Base-by-base conservation (phyloP, 345 rosid species). In the Salix suchowensis region DNA sequence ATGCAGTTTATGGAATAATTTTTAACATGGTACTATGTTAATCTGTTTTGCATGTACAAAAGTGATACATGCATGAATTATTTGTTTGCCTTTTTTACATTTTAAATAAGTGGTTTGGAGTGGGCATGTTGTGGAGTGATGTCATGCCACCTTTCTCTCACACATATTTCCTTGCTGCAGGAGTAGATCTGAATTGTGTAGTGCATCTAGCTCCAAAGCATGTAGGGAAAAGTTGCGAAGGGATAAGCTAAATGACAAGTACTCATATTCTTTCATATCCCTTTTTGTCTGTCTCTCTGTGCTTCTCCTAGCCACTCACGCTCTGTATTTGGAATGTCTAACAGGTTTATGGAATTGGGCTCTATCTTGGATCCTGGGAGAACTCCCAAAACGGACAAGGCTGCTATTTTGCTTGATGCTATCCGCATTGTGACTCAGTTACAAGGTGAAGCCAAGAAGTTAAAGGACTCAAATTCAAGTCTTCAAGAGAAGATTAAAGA, bases 151-250 rank as follows among this genome's bases (percentile, higher is more conserved):
- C 65, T 28, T 62, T 72, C 42, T 62, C 76, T 84, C 84, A 89
- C 91, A 88, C 81, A 70, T 70, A 82, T 92, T 72, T 89, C 73
- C 87, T 88, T 77, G 67, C 69, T 81, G 71, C 78, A 81, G 84
- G 76, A 78, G 78, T 65, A 77, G 84, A 74, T 52, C 78, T 69
- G 84, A 81, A 55, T 68, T 92, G 23, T 89, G 89, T 73, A 82
- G 88, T 76, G 82, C 82, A 44, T 80, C 95, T 68, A 89, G 95
- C 92, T 96, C 99, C 42, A 95, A 93, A 84, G 98, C 97, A 13
- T 87, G 97, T 78, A 92, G 97, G 26, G 98, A 93, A 88, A 91
- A 89, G 82, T 78, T 88, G 90, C 92, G 97, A 67, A 87, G 98
- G 82, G 97, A 95, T 82, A 85, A 77, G 82, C 84, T 95, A 75